phyloP scores from a whole-genome alignment of 805 yeast genomes.

The Suhomyces prunicola region DNA sequence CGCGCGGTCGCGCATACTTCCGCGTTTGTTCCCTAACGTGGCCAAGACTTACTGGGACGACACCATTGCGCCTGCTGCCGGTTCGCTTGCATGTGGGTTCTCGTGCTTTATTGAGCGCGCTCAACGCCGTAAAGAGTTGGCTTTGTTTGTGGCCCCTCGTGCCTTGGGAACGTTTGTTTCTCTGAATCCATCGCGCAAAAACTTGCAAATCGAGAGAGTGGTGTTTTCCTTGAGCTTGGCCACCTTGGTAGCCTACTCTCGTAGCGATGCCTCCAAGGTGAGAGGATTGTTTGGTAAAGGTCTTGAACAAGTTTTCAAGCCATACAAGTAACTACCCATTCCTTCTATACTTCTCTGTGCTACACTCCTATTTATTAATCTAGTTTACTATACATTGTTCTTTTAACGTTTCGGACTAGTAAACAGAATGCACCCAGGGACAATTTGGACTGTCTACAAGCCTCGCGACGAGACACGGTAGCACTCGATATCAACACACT shows the following conservation, averaged over 20 bases:
- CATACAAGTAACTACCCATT: neutral
- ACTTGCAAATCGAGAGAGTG: conserved; percentile 26
- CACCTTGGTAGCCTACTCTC: conserved; percentile 32
- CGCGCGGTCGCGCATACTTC: conserved; percentile 38
- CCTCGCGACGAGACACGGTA: too few relatives aligned
- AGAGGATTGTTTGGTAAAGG: conserved; percentile 40
- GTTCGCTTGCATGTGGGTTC: conserved; percentile 40
- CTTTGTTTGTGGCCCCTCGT: conserved; percentile 44
- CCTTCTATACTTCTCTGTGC: too few relatives aligned
- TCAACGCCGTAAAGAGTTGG: conserved; percentile 45
- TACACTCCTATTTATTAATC: too few relatives aligned
- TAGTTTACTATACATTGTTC: too few relatives aligned
- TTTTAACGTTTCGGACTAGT: too few relatives aligned
- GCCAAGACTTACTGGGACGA: conserved; percentile 35
- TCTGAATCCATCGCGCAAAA: conserved; percentile 20
- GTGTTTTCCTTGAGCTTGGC: conserved; percentile 36
- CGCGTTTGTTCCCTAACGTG: conserved; percentile 34
- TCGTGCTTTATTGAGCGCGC: conserved; percentile 39
- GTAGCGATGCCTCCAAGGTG: conserved; percentile 24
- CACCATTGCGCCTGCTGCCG: conserved; percentile 39
- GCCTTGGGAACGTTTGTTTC: conserved; percentile 35
- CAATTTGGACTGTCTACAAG: too few relatives aligned
- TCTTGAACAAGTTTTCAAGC: conserved; percentile 16
- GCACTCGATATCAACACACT: too few relatives aligned
- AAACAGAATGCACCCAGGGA: too few relatives aligned